Conservation (phyloP, 306 rosid genomes). For the Canavalia gladiata region DNA sequence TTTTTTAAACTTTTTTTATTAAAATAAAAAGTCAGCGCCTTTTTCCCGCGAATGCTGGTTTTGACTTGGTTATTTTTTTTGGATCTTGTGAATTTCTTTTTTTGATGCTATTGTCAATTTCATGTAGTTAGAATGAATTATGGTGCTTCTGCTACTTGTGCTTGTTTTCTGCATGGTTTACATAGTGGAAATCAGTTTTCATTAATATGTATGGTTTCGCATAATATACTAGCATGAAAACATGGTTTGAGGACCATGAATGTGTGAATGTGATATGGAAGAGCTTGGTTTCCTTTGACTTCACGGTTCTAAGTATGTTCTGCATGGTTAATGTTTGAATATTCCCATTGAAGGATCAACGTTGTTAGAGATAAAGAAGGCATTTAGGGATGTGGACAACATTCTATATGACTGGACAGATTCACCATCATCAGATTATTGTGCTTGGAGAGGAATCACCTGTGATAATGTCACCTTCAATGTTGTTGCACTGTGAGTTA, state of each 20-base stretch:
- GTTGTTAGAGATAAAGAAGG: slow-evolving; percentile 87
- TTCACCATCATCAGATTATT: slow-evolving; percentile 84
- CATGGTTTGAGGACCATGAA: background rate
- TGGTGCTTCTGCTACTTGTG: background rate
- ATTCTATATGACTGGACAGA: slow-evolving; percentile 92
- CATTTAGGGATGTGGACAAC: slow-evolving; percentile 89
- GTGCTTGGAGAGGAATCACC: slow-evolving; percentile 90
- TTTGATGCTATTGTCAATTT: slow-evolving; percentile 13
- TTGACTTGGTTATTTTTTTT: slow-evolving; percentile 35
- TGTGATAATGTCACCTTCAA: slow-evolving; percentile 90
- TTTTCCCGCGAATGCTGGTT: slow-evolving; percentile 36
- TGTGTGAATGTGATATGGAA: background rate
- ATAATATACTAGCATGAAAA: background rate
- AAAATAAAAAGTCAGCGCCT: slow-evolving; percentile 20
- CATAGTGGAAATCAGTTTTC: slow-evolving; percentile 10
- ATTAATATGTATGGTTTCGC: background rate
- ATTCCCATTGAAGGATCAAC: slow-evolving; percentile 69
- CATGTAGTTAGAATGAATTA: background rate
- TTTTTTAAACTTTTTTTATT: background rate
- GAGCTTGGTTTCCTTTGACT: background rate
- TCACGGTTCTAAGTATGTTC: slow-evolving; percentile 12
- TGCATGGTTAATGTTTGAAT: slow-evolving; percentile 14
- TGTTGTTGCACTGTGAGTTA: slow-evolving; percentile 88
- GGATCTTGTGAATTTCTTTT: slow-evolving; percentile 7
- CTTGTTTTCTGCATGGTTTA: background rate